A percentile compares a stretch with the other conserved stretches of the same genome.
Evolutionary conservation across 2,329 filamentous ascomycete species (phyloP).

Genomic region (Diaporthe destruens): DNA sequence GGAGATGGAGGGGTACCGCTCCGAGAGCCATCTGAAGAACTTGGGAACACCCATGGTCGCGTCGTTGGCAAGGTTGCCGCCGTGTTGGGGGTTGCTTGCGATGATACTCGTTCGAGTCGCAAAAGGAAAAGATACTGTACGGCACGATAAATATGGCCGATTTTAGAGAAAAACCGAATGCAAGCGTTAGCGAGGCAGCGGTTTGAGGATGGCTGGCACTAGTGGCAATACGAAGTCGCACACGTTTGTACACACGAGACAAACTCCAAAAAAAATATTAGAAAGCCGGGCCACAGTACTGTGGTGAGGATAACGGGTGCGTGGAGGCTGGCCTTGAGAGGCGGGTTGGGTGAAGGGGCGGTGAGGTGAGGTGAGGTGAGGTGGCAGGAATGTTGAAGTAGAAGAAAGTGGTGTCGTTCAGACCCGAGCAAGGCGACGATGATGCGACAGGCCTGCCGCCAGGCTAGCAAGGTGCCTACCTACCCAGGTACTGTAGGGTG

Average conservation of each 20-base stretch:
- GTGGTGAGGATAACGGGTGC: neutral
- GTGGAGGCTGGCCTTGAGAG: conserved; percentile 14
- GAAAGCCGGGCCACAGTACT: neutral
- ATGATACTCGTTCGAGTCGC: neutral
- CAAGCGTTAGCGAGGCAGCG: conserved; percentile 28
- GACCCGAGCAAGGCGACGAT: conserved; percentile 10
- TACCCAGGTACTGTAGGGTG: no score
- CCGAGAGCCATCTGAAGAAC: conserved; percentile 99
- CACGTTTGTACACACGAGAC: conserved; percentile 14
- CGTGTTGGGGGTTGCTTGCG: neutral
- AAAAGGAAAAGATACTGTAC: conserved; percentile 23
- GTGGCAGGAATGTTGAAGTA: conserved; percentile 9
- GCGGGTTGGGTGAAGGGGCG: conserved; percentile 3
- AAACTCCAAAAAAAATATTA: conserved; percentile 1
- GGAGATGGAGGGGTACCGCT: conserved; percentile 98
- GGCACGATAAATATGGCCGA: conserved; percentile 40
- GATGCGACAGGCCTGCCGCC: conserved; percentile 37
- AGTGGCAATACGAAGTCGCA: conserved; percentile 34
- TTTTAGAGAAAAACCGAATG: conserved; percentile 36
- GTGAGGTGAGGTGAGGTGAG: conserved; percentile 10
- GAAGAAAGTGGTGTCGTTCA: conserved; percentile 25
- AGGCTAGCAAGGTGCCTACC: neutral
- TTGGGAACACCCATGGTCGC: conserved; percentile 72
- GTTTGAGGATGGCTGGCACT: conserved; percentile 25
- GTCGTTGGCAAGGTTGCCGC: conserved; percentile 42